Base-by-base conservation (phyloP, 2,329 filamentous ascomycete genomes). In the Cytospora paraplurivora region DNA sequence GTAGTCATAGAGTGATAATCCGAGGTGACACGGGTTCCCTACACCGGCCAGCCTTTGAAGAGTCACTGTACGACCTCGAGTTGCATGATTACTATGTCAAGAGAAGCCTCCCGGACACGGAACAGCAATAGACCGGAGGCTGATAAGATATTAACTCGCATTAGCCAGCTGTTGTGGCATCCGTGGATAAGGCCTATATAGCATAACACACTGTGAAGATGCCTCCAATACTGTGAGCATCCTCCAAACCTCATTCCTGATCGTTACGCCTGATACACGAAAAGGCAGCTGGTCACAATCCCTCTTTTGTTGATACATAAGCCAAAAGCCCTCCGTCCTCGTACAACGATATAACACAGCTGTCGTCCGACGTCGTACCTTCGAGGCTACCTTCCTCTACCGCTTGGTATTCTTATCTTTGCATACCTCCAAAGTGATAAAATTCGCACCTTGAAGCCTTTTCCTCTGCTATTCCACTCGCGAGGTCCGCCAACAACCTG, bases 131-230 rank as follows among this genome's bases (percentile, higher is more conserved):
- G 12, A 19, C 17, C 17, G n/a, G 41, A 47, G 10, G 19, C n/a
- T 2, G 10, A 47, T 37, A 3, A 10, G 1, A 47, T 19, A 4
- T 47, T 47, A 19, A 7, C 7, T 47, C 2, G 17, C n/a, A 19
- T 19, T 47, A 15, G 19, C 7, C 41, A 19, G 10, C 19, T 15
- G 19, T 47, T 44, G 41, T 19, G 17, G n/a, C 41, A 27, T 27
- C 27, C 27, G 27, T 27, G 27, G 4, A 27, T 27, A 27, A 27
- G 27, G 17, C n/a, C n/a, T 47, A 47, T 47, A 19, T n/a, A 19
- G 41, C 44, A 19, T 47, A 47, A 47, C 44, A 47, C 44, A 47
- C 44, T 47, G 17, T 47, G 44, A 47, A 47, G 44, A 47, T 47
- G 11, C 13, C n/a, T 12, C 44, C 44, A 21, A 21, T n/a, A 1